Percentiles rank a stretch among this genome's conserved stretches.
phyloP scores from a whole-genome alignment of 164 flowering plant species.

The Buxus sempervirens region DNA sequence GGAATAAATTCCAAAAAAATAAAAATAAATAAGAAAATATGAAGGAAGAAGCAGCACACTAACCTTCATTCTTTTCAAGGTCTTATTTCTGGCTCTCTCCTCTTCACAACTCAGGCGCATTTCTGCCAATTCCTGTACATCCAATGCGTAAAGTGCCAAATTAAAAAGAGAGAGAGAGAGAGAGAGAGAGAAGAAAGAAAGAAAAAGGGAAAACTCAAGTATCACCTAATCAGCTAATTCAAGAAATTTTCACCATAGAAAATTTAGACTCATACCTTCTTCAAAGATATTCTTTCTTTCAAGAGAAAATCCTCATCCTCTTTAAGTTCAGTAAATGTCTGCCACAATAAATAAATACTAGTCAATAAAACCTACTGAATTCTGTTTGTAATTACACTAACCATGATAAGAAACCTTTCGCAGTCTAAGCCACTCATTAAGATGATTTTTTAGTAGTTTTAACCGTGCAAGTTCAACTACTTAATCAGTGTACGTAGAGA shows the following conservation, averaged over 20 bases:
- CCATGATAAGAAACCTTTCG: not conserved
- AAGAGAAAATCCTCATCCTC: conserved; percentile 45
- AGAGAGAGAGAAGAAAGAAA: no score
- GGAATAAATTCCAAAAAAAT: not conserved
- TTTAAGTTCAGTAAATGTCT: conserved; percentile 55
- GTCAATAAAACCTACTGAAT: not conserved
- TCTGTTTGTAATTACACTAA: not conserved
- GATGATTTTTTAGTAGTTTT: no score
- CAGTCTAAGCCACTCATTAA: not conserved
- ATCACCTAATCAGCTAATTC: not conserved
- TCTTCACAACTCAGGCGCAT: conserved; percentile 26
- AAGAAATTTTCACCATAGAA: not conserved
- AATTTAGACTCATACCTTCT: conserved; percentile 31
- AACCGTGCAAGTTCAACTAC: no score
- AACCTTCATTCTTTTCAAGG: conserved; percentile 60
- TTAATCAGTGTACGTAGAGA: no score
- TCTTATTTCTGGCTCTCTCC: conserved; percentile 35
- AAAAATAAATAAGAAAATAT: not conserved
- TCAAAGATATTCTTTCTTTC: conserved; percentile 41
- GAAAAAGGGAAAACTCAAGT: no score
- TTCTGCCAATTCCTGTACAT: conserved; percentile 38
- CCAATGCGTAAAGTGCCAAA: not conserved
- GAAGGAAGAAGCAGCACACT: not conserved
- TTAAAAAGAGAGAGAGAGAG: no score
- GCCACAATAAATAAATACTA: conserved; percentile 3